Percentiles rank a stretch among this genome's conserved stretches.
Conservation (phyloP, 768 basidiomycete species). For the Nevesoporus exiguus region DNA sequence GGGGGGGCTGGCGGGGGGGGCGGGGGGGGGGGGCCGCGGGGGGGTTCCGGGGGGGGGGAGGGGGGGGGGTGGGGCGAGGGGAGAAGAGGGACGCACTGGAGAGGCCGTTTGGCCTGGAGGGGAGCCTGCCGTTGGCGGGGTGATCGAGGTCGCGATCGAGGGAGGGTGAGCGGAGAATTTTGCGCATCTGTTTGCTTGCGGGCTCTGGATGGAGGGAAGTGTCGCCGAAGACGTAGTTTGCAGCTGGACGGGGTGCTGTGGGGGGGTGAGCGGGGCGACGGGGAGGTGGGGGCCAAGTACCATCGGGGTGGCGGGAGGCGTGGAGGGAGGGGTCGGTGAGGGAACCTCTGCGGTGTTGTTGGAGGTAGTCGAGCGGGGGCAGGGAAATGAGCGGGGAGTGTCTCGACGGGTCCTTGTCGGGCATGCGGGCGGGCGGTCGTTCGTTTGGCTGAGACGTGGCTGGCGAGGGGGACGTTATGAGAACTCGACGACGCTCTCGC, state of each 20-base stretch:
- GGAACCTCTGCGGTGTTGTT: conserved; percentile 78
- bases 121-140: conserved; percentile 17
- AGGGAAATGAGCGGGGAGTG: conserved; percentile 59
- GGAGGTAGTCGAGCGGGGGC: conserved; percentile 73
- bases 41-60: too few species aligned
- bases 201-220: conserved; percentile 37
- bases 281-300: conserved; percentile 12
- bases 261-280: conserved; percentile 23
- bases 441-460: not conserved
- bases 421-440: conserved; percentile 1
- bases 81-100: conserved; percentile 22
- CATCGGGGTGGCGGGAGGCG: conserved; percentile 36
- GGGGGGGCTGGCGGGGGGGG: too few species aligned
- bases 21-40: too few species aligned
- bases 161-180: conserved; percentile 58
- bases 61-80: conserved; percentile 6
- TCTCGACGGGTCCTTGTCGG: conserved; percentile 33
- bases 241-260: conserved; percentile 52
- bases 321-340: conserved; percentile 82
- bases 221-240: conserved; percentile 72
- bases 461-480: conserved; percentile 25
- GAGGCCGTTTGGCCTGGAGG: conserved; percentile 17
- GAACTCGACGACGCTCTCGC: conserved; percentile 5
- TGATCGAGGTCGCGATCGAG: conserved; percentile 37
- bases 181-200: conserved; percentile 42